These are phyloP conservation scores for Chlorella sp. DNA, from an alignment of 139 green algal genomes.

Conservation along the genomic window DNA sequence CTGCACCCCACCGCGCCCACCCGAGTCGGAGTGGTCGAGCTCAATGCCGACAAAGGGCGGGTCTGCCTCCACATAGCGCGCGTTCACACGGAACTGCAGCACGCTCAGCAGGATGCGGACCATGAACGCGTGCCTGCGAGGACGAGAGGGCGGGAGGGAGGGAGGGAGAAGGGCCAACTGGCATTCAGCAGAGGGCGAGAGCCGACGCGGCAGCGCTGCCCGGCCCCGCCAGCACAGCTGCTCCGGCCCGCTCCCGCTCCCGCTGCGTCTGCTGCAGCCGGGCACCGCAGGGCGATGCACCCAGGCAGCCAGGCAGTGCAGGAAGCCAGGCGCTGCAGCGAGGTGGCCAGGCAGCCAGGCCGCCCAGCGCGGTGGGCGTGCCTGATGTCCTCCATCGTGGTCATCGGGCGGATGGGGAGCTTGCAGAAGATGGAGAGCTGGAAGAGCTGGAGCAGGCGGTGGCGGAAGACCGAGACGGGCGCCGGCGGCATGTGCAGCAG, in stretches of 20 bases:
- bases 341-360: no score
- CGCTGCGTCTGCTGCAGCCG: no score
- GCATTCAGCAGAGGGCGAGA: background rate
- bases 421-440: slow-evolving; percentile 97
- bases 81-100: slow-evolving; percentile 92
- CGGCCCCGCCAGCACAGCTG: no score
- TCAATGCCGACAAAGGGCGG: slow-evolving; percentile 87
- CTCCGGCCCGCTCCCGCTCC: no score
- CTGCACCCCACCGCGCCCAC: no score
- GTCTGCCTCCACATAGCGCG: slow-evolving; percentile 59
- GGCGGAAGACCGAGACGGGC: slow-evolving; percentile 85
- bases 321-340: no score
- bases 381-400: slow-evolving; percentile 71
- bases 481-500: slow-evolving; percentile 40
- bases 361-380: no score
- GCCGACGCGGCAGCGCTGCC: background rate
- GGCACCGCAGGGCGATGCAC: no score
- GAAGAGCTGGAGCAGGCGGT: slow-evolving; percentile 96
- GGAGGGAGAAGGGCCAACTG: background rate
- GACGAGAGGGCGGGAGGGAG: background rate
- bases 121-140: slow-evolving; percentile 68
- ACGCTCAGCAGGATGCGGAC: slow-evolving; percentile 88
- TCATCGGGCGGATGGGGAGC: slow-evolving; percentile 83
- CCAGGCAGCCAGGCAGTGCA: no score
- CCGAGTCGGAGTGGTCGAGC: slow-evolving; percentile 89